Conservation (phyloP, 495 filamentous ascomycete species). For the Opeltia flavorubescens region DNA sequence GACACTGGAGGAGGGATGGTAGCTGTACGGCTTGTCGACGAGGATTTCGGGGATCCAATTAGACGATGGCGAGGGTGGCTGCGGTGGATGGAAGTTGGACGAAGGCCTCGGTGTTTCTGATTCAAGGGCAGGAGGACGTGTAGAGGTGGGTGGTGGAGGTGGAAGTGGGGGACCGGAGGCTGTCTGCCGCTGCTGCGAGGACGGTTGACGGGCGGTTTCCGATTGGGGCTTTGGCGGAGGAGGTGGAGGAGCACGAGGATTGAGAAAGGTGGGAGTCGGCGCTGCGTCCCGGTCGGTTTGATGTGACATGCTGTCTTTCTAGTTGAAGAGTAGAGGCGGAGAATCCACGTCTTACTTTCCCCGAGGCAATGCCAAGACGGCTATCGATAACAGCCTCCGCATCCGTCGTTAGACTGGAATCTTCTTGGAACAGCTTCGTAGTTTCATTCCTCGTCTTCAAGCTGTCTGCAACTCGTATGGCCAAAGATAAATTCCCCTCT, state of each 20-base stretch:
- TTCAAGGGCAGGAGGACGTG: neutral
- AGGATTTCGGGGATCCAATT: conserved; percentile 55
- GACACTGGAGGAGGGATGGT: conserved; percentile 44
- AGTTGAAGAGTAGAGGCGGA: too few species aligned
- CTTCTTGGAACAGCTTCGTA: too few species aligned
- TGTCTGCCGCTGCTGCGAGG: neutral
- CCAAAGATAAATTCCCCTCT: too few species aligned
- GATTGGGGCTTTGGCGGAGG: neutral
- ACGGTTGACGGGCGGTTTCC: neutral
- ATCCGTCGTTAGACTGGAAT: too few species aligned
- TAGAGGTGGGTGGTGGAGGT: conserved; percentile 1
- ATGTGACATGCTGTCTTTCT: neutral
- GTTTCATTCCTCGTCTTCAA: too few species aligned
- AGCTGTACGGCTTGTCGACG: conserved; percentile 59
- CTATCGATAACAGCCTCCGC: too few species aligned
- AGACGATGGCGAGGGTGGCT: conserved; percentile 9
- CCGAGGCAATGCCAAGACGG: too few species aligned
- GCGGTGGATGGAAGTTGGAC: conserved; percentile 1
- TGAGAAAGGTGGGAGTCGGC: conserved; percentile 1
- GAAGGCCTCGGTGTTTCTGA: neutral
- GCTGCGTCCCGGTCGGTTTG: too few species aligned
- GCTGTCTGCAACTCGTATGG: too few species aligned
- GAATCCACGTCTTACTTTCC: too few species aligned
- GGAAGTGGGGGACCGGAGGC: neutral
- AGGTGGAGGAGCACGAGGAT: neutral